Evolutionary conservation across 83 land plant species (phyloP).

Genomic region (Picea abies): DNA sequence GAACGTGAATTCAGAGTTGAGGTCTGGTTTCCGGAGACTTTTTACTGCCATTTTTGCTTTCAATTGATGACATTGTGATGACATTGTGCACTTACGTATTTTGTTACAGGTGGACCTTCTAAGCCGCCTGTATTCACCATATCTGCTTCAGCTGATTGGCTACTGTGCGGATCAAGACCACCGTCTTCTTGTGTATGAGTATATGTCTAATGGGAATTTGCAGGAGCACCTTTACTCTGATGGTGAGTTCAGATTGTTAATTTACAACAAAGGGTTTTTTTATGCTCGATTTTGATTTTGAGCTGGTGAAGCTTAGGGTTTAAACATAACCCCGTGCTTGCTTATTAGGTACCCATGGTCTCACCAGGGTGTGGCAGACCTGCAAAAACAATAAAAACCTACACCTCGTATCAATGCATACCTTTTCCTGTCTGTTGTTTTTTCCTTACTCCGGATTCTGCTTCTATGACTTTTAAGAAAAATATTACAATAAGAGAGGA

Average conservation of each 20-base stretch:
- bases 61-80: not conserved
- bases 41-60: not conserved
- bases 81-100: not conserved
- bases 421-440: too few relatives aligned
- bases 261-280: not conserved
- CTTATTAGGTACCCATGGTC: too few relatives aligned
- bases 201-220: slow-evolving; percentile 70
- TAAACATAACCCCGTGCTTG: too few relatives aligned
- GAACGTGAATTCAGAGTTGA: slow-evolving; percentile 77
- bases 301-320: too few relatives aligned
- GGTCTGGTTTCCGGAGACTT: slow-evolving; percentile 30
- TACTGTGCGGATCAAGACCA: slow-evolving; percentile 86
- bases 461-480: too few relatives aligned
- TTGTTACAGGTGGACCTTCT: slow-evolving; percentile 69
- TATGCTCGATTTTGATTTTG: not conserved
- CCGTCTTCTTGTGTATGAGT: slow-evolving; percentile 71
- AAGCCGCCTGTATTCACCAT: slow-evolving; percentile 58
- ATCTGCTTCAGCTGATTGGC: slow-evolving; percentile 68
- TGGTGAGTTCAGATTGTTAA: slow-evolving; percentile 13
- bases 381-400: too few relatives aligned
- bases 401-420: too few relatives aligned
- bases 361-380: too few relatives aligned
- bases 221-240: slow-evolving; percentile 58
- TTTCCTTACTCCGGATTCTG: too few relatives aligned
- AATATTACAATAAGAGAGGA: too few relatives aligned